A percentile compares a stretch with the other conserved stretches of the same genome.
Conservation (phyloP, 345 rosid species). For the Gossypioides kirkii region DNA sequence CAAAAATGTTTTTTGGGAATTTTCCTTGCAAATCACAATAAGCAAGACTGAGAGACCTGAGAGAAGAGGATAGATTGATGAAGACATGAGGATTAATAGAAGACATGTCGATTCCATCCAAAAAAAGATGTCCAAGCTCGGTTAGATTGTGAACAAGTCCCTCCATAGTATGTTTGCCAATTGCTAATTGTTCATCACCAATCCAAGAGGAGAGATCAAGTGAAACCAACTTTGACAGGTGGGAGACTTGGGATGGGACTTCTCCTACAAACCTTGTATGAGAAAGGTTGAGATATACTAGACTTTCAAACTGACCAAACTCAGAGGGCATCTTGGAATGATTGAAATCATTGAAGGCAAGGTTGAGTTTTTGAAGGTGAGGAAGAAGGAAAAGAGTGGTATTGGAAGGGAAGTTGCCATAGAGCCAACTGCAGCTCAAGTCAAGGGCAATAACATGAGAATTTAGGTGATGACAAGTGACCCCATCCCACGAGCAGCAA, state of each 20-base stretch:
- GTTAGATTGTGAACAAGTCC: too few relatives aligned
- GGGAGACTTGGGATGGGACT: constrained; percentile 13
- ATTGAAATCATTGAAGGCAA: constrained; percentile 24
- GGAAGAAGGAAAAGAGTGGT: constrained; percentile 21
- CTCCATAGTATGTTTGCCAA: too few relatives aligned
- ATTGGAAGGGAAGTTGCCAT: constrained; percentile 10
- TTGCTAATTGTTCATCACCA: too few relatives aligned
- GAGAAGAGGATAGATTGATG: too few relatives aligned
- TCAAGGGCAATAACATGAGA: constrained; percentile 22
- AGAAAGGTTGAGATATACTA: constrained; percentile 15
- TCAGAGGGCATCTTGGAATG: neutral
- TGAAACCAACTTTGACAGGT: constrained; percentile 11
- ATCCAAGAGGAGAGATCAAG: constrained; percentile 28
- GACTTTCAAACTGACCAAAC: neutral
- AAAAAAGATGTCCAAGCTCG: too few relatives aligned
- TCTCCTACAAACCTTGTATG: neutral
- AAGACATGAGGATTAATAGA: too few relatives aligned
- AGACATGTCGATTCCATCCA: too few relatives aligned
- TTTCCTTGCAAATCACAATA: too few relatives aligned
- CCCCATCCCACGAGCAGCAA: constrained; percentile 32
- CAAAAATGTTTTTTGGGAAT: too few relatives aligned
- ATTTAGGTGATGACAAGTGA: constrained; percentile 2
- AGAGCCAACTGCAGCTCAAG: constrained; percentile 13
- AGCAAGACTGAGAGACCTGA: too few relatives aligned
- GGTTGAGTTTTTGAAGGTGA: constrained; percentile 24